These are phyloP conservation scores for Pythium rhizo-oryzae DNA, from an alignment of 352 stramenopile species.

Conservation along the genomic window DNA sequence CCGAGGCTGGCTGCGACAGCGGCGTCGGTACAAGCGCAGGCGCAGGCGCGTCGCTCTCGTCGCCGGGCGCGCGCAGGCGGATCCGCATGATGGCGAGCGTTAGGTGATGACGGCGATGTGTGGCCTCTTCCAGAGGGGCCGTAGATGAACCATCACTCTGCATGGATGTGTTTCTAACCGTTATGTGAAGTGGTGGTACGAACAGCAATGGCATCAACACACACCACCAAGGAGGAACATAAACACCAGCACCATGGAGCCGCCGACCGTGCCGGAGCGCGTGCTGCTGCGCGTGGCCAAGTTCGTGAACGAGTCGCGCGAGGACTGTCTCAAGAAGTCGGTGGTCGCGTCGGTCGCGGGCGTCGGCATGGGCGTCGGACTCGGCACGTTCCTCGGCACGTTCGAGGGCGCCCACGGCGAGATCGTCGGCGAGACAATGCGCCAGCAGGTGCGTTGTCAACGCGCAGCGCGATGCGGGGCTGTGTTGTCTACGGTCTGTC, in stretches of 20 bases:
- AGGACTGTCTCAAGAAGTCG: slow-evolving; percentile 87
- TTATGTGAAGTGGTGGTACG: slow-evolving; percentile 5
- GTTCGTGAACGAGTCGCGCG: slow-evolving; percentile 79
- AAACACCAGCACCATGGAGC: slow-evolving; percentile 18
- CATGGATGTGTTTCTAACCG: background rate
- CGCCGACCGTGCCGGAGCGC: slow-evolving; percentile 38
- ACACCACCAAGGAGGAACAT: background rate
- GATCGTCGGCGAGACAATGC: slow-evolving; percentile 84
- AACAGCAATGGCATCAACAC: slow-evolving; percentile 7
- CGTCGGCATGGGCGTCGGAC: slow-evolving; percentile 74
- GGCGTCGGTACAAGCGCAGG: slow-evolving; percentile 10
- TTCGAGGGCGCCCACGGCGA: slow-evolving; percentile 88
- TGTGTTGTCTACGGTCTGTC: no score
- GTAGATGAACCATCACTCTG: slow-evolving; percentile 5
- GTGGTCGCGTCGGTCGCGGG: slow-evolving; percentile 74
- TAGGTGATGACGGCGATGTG: no score
- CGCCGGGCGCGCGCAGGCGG: slow-evolving; percentile 65
- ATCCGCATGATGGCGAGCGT: slow-evolving; percentile 41
- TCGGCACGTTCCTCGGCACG: slow-evolving; percentile 87
- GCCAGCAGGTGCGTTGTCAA: slow-evolving; percentile 80
- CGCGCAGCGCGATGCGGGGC: no score
- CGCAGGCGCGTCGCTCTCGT: slow-evolving; percentile 40
- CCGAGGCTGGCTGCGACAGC: slow-evolving; percentile 3
- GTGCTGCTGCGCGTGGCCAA: slow-evolving; percentile 53
- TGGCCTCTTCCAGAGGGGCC: background rate